Evolutionary conservation across 139 green algal genomes (phyloP), one percentile per base, ranked within the genome.

Genomic region (Chlorella ohadii): DNA sequence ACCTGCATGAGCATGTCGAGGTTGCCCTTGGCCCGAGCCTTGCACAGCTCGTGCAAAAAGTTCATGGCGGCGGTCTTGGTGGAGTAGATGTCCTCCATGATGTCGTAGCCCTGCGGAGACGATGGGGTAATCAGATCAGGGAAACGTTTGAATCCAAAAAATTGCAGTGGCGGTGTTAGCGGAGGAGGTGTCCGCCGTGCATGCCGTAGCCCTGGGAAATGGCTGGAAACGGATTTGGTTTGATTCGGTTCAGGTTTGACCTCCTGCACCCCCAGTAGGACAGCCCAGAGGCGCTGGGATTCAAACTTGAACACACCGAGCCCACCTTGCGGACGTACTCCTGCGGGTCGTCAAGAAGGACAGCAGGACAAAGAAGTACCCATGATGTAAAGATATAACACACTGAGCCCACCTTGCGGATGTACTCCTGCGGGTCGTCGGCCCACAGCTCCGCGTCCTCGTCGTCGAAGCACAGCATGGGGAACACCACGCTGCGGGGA

Each of bases 81-180:
- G 59, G 88, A 94, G 89, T 98, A 98, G 87, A 99, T 97, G 84
- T 99, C 97, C 87, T 99, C 96, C 72, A 99, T 92, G 83, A 99
- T 95, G 92, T 99, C 97, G 86, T 98, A 97, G 1, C 95, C 94
- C 94, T 97, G 91, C 68, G 72, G 51, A 7, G 56, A n/a, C 15
- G 9, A 41, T 12, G 65, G n/a, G n/a, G n/a, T n/a, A n/a, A n/a
- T n/a, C n/a, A n/a, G n/a, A n/a, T n/a, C n/a, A n/a, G n/a, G n/a
- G n/a, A n/a, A n/a, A n/a, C n/a, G n/a, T n/a, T n/a, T n/a, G n/a
- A n/a, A n/a, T n/a, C n/a, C n/a, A n/a, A n/a, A n/a, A n/a, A n/a
- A n/a, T n/a, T n/a, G n/a, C n/a, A n/a, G n/a, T n/a, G n/a, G n/a
- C n/a, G n/a, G n/a, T n/a, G n/a, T n/a, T n/a, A n/a, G n/a, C n/a